Evolutionary conservation across 169 alveolate genomes (phyloP).

Genomic region (Babesia gibsoni): DNA sequence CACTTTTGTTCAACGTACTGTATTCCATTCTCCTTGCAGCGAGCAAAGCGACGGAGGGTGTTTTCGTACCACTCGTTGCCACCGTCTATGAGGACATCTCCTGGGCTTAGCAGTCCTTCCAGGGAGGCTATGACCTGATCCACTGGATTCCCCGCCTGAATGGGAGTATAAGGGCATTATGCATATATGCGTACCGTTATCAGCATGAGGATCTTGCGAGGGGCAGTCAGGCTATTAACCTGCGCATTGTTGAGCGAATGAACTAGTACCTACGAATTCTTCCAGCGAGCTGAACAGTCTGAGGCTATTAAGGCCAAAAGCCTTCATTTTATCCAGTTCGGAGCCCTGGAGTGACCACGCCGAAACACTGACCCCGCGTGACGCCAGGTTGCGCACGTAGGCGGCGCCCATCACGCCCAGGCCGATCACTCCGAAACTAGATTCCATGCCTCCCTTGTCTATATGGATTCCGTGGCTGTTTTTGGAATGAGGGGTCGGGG

Average conservation of each 20-base stretch:
- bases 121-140: conserved; percentile 39
- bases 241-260: not conserved
- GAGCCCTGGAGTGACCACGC: conserved; percentile 60
- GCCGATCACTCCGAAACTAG: conserved; percentile 80
- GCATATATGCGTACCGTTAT: conserved; percentile 60
- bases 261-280: conserved; percentile 63
- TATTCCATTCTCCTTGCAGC: conserved; percentile 39
- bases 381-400: conserved; percentile 71
- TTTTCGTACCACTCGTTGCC: conserved; percentile 84
- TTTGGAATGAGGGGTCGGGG: too few species aligned
- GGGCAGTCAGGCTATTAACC: conserved; percentile 67
- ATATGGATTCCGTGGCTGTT: too few species aligned
- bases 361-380: conserved; percentile 75
- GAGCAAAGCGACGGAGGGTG: conserved; percentile 70
- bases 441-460: conserved; percentile 29
- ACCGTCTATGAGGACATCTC: conserved; percentile 80
- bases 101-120: conserved; percentile 47
- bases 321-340: conserved; percentile 31
- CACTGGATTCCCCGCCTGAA: conserved; percentile 60
- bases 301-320: not conserved
- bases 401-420: conserved; percentile 85
- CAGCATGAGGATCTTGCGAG: conserved; percentile 75
- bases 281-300: conserved; percentile 8
- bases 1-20: conserved; percentile 44
- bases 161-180: not conserved